Base-by-base conservation (phyloP, 768 basidiomycete genomes). In the Pulveroboletus sp. region DNA sequence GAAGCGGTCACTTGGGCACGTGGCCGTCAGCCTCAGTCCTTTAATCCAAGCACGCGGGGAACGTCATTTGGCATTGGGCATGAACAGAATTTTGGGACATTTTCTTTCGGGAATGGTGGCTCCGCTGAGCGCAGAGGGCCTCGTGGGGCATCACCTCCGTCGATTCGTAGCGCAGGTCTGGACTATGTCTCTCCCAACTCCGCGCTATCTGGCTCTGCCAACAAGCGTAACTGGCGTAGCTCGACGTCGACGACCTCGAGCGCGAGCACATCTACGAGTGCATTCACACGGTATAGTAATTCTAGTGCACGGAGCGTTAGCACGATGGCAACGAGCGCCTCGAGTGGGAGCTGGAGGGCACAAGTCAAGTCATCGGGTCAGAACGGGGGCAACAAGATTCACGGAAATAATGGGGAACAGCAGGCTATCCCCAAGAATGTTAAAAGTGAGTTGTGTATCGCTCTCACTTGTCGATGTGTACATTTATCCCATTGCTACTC, bases 281-380 rank as follows among this genome's bases (percentile, higher is more conserved):
- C 82, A 31, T 91, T 90, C 60, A 90, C 89, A 21, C 73, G 84
- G 51, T 89, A 86, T 71, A 90, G 87, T 40, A 79, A 72, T 50
- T 78, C 80, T 37, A 85, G 86, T 64, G 60, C 75, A 49, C 76
- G 86, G 48, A 89, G 87, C 56, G 75, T 90, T 37, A 86, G 86
- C 18, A 91, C 90, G 5, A 80, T 80, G 49, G 89, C 89, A 39
- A 93, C 90, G 14, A 88, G 86, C 57, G 79, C 88, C 6, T 88
- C 86, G 30, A 78, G 80, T 21, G 71, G 76, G 42, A 88, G 85
- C 66, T 89, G 88, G 85, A 80, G 86, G 60, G 78, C 77, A 17
- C 76, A 73, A 55, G 47, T 49, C 44, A 65, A 55, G 48, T 27
- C 55, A 8, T 30, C 60, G 14, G 45, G 49, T 36, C 63, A 55